Conservation (phyloP, 305 asterid genomes). For the Fraxinus sp. region DNA sequence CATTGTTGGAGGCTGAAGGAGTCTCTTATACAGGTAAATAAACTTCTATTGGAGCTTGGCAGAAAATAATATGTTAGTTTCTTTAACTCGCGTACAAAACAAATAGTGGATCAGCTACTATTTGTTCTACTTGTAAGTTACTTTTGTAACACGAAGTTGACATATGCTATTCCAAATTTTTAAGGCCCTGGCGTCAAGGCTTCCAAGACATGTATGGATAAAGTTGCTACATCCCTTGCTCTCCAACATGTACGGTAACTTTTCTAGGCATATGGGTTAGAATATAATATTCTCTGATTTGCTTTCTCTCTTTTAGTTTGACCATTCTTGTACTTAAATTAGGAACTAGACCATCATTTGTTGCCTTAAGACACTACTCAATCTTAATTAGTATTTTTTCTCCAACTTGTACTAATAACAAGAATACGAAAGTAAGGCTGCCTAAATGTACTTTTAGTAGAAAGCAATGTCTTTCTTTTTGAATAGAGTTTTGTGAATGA, state of each 20-base stretch:
- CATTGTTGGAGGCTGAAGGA: constrained; percentile 68
- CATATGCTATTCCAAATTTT: constrained; percentile 21
- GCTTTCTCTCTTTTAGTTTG: constrained; percentile 8
- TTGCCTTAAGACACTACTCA: not conserved
- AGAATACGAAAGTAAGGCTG: not conserved
- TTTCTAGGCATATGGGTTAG: not conserved
- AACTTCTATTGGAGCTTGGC: not conserved
- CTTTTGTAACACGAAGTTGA: constrained; percentile 23
- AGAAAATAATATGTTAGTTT: constrained; percentile 2
- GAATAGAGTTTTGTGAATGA: not conserved
- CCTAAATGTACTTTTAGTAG: not conserved
- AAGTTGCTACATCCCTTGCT: constrained; percentile 80
- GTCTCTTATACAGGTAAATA: constrained; percentile 65
- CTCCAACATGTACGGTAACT: constrained; percentile 68
- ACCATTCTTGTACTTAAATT: not conserved
- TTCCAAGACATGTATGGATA: constrained; percentile 85
- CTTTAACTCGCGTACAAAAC: not conserved
- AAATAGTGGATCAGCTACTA: constrained; percentile 4
- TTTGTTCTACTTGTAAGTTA: not conserved
- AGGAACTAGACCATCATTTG: not conserved
- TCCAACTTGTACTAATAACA: not conserved
- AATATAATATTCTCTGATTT: constrained; percentile 16
- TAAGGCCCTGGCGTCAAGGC: constrained; percentile 77
- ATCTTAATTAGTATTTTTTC: not conserved
- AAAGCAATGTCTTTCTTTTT: not conserved